Base-by-base conservation (phyloP, 2,329 filamentous ascomycete genomes). In the Cadophora sp. region DNA sequence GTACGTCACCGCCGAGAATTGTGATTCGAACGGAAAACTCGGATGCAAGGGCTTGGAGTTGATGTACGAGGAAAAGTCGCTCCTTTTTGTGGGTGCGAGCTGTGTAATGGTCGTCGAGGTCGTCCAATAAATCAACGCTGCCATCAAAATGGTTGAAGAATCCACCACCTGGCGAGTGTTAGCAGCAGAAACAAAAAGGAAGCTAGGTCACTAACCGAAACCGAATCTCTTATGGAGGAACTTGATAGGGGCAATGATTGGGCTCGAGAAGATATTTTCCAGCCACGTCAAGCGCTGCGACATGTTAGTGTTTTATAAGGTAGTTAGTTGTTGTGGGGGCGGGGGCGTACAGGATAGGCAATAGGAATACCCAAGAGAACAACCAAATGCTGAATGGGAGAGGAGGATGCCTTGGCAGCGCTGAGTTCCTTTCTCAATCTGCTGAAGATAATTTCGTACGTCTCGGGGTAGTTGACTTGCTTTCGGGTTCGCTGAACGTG, bases 141-240 rank as follows among this genome's bases (percentile, higher is more conserved):
- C 95, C 95, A 73, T 97, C 95, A 73, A 98, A 97, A 65, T 93
- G 87, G 79, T 98, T 98, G 84, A 98, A 97, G 53, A 97, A 83
- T 62, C 89, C 88, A 59, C 94, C 94, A 4, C 91, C 91, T 80
- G 56, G 22, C 50, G 7, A 18, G 39, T 20, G 22, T 66, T 62
- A 51, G 50, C 65, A 65, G 47, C 27, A 4, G 47, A 64, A 22
- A 33, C 62, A 22, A 24, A n/a, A 43, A 62, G 41, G 47, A 41
- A 36, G 45, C 30, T 47, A 48, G 48, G 27, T 45, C 39, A 75
- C 81, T 71, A 73, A 82, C 81, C 87, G 53, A 97, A 80, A 65
- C 95, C 95, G 72, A 98, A 97, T 30, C 94, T 88, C 78, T 94
- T 92, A 82, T 97, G 96, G 73, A 97, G 78, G 70, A 98, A 90